These are phyloP conservation scores for Colletotrichum plurivorum DNA, from an alignment of 2,329 filamentous ascomycete genomes.

Conservation along the genomic window DNA sequence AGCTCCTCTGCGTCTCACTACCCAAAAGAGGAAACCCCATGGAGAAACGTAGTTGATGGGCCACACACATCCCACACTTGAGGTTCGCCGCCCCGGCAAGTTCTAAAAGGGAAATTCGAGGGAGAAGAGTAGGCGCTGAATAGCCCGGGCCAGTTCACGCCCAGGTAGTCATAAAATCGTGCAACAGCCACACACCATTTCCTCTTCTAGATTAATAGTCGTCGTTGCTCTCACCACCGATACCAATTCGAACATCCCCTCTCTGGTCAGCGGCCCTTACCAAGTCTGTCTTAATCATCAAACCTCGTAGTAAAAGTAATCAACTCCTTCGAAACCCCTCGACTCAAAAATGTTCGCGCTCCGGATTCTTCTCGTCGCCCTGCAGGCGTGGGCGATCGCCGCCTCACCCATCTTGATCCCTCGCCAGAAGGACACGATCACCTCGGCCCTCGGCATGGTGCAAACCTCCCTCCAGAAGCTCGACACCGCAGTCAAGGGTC, in stretches of 20 bases:
- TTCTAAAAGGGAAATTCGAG: conserved; percentile 13
- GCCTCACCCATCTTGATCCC: conserved; percentile 18
- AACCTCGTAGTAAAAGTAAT: neutral
- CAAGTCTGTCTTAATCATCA: neutral
- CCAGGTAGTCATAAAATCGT: conserved; percentile 28
- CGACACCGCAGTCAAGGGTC: conserved; percentile 29
- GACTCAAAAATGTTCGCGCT: conserved; percentile 20
- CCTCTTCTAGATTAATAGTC: neutral
- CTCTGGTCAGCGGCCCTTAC: conserved; percentile 1
- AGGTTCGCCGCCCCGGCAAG: conserved; percentile 16
- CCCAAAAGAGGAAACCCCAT: conserved; percentile 23
- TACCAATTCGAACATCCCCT: neutral
- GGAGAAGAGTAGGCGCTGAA: conserved; percentile 23
- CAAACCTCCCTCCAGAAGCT: conserved; percentile 22
- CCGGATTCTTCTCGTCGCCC: conserved; percentile 24
- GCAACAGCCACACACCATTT: conserved; percentile 19
- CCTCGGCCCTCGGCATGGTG: conserved; percentile 27
- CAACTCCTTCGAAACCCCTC: neutral
- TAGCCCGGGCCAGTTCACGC: neutral
- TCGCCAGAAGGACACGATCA: conserved; percentile 28
- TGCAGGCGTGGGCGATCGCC: conserved; percentile 36
- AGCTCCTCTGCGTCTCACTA: conserved; percentile 27
- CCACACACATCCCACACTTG: conserved; percentile 23
- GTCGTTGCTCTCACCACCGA: conserved; percentile 15
- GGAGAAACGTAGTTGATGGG: conserved; percentile 33